phyloP scores from a whole-genome alignment of 768 basidiomycete genomes.

The Peribolospora kevripleyi region DNA sequence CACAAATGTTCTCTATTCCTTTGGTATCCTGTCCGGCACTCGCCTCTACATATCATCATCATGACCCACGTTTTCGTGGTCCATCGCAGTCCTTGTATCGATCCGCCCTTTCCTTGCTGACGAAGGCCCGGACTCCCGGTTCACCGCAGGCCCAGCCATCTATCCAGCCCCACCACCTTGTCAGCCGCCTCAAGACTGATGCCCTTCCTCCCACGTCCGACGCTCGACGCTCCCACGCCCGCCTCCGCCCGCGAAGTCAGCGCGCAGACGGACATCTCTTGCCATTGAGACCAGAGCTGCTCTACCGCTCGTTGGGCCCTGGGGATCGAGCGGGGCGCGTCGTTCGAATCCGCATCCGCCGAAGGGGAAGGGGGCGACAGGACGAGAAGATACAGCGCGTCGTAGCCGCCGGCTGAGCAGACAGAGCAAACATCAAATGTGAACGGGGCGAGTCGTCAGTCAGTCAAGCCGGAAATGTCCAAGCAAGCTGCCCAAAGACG shows the following conservation, averaged over 20 bases:
- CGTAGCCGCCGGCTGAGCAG: constrained; percentile 68
- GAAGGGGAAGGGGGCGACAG: constrained; percentile 19
- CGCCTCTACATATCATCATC: too few relatives aligned
- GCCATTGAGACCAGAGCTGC: constrained; percentile 18
- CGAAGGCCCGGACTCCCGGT: too few relatives aligned
- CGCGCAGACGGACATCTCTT: constrained; percentile 22
- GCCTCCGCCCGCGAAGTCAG: constrained; percentile 16
- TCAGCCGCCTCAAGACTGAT: too few relatives aligned
- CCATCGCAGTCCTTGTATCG: too few relatives aligned
- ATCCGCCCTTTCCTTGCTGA: too few relatives aligned
- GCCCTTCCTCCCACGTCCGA: too few relatives aligned
- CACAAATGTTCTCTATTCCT: too few relatives aligned
- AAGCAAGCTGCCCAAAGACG: background rate
- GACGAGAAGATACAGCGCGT: constrained; percentile 83
- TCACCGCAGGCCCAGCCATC: too few relatives aligned
- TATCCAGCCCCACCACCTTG: too few relatives aligned
- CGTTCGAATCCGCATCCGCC: constrained; percentile 10
- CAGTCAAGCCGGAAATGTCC: too few relatives aligned
- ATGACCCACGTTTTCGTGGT: too few relatives aligned
- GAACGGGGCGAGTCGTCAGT: background rate
- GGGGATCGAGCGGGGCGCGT: constrained; percentile 25
- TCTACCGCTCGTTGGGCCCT: constrained; percentile 23
- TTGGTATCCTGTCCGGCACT: too few relatives aligned
- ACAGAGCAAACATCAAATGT: background rate
- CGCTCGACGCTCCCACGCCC: constrained; percentile 9